Evolutionary conservation across 805 yeast genomes (phyloP).

Genomic region (Nakazawaea molendinolei): DNA sequence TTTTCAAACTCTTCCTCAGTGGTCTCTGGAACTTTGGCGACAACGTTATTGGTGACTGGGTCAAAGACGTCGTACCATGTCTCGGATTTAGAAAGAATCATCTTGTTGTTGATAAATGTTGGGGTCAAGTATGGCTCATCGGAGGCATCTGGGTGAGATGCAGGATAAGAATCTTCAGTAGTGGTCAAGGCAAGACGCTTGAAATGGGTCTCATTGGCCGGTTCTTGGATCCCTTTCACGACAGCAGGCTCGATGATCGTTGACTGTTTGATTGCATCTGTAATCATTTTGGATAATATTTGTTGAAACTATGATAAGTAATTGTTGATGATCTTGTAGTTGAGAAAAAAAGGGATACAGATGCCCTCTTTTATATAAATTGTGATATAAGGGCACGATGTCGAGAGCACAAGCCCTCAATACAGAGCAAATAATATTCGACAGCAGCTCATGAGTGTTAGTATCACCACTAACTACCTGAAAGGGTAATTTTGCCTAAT

Average conservation of each 20-base stretch:
- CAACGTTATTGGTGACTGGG: conserved; percentile 66
- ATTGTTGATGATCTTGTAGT: too few species aligned
- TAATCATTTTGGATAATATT: conserved; percentile 1
- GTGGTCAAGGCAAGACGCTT: conserved; percentile 22
- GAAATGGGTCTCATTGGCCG: background rate
- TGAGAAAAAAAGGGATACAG: background rate
- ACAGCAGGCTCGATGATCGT: background rate
- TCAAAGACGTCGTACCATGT: conserved; percentile 67
- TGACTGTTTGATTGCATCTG: conserved; percentile 3
- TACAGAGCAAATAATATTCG: too few species aligned
- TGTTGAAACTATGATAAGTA: too few species aligned
- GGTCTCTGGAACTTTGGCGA: conserved; percentile 65
- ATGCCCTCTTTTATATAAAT: too few species aligned
- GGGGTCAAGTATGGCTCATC: conserved; percentile 45
- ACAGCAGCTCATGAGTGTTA: too few species aligned
- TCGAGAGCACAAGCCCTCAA: too few species aligned
- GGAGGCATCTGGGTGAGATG: conserved; percentile 28
- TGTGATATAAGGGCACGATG: too few species aligned
- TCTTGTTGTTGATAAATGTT: conserved; percentile 42
- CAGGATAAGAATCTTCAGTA: conserved; percentile 32
- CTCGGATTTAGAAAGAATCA: conserved; percentile 40
- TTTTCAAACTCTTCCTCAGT: conserved; percentile 58
- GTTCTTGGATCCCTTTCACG: background rate
- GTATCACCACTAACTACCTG: too few species aligned
- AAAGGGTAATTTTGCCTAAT: too few species aligned